Evolutionary conservation across 306 rosid species (phyloP).

Genomic region (Sesbania bispinosa): DNA sequence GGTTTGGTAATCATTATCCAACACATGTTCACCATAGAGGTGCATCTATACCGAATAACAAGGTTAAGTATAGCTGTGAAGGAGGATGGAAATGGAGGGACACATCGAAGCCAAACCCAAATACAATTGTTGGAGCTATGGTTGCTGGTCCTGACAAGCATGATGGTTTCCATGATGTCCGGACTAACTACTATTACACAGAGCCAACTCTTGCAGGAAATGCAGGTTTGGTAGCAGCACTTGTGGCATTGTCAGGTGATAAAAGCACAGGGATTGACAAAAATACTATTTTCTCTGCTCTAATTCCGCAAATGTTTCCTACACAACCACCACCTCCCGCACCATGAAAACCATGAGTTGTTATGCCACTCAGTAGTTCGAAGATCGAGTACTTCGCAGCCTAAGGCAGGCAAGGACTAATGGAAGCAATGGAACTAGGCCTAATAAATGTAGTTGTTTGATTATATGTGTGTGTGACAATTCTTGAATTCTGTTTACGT

Average conservation of each 20-base stretch:
- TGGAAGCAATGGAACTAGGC: slow-evolving; percentile 18
- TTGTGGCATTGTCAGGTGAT: slow-evolving; percentile 86
- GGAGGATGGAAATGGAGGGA: slow-evolving; percentile 99
- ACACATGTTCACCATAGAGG: slow-evolving; percentile 94
- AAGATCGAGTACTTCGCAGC: too few species aligned
- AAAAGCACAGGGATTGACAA: slow-evolving; percentile 61
- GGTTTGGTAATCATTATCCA: slow-evolving; percentile 85
- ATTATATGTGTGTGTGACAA: too few species aligned
- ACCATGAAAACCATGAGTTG: slow-evolving; percentile 91
- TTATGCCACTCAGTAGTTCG: not conserved
- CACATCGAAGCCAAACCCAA: slow-evolving; percentile 73
- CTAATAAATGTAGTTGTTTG: slow-evolving; percentile 19
- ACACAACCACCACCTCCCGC: slow-evolving; percentile 99
- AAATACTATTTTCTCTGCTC: slow-evolving; percentile 87
- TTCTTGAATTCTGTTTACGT: too few species aligned
- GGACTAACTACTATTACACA: slow-evolving; percentile 87
- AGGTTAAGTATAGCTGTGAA: slow-evolving; percentile 81
- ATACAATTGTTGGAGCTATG: slow-evolving; percentile 84
- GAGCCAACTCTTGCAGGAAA: slow-evolving; percentile 97
- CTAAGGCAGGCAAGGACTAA: slow-evolving; percentile 26
- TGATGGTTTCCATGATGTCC: slow-evolving; percentile 90
- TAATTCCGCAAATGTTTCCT: slow-evolving; percentile 98
- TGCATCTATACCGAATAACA: slow-evolving; percentile 90
- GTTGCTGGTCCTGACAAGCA: slow-evolving; percentile 97
- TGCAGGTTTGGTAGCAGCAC: slow-evolving; percentile 94